Conservation (phyloP, 129 eudicot genomes). For the Heracleum sosnowskyi region DNA sequence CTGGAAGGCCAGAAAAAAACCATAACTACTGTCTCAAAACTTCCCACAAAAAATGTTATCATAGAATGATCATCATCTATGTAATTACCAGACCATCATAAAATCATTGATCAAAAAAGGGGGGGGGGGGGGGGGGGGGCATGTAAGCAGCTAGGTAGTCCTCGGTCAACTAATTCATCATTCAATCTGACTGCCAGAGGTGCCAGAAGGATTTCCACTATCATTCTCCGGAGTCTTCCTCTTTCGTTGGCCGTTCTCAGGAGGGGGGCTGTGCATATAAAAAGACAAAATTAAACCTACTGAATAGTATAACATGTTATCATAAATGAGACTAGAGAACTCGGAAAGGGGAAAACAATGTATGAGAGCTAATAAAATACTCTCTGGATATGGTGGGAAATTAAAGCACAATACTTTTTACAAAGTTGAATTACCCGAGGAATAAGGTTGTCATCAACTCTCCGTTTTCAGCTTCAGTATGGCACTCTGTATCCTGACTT, state of each 20-base stretch:
- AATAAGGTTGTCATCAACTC: slow-evolving; percentile 46
- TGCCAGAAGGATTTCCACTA: slow-evolving; percentile 20
- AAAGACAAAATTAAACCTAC: not conserved
- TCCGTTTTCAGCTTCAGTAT: slow-evolving; percentile 21
- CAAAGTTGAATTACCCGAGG: slow-evolving; percentile 36
- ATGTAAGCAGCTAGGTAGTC: not conserved
- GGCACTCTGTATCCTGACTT: slow-evolving; percentile 43
- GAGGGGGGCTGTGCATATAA: slow-evolving; percentile 24
- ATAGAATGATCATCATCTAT: not conserved
- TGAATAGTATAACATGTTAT: not conserved
- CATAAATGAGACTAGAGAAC: not conserved
- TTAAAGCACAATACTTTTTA: too few relatives aligned
- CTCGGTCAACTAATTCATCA: not conserved
- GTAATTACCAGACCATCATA: not conserved
- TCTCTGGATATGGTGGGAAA: not conserved
- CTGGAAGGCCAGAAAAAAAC: not conserved
- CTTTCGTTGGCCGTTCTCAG: slow-evolving; percentile 17
- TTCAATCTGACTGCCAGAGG: slow-evolving; percentile 20
- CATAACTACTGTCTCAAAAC: not conserved
- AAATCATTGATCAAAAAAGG: not conserved
- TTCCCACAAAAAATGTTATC: not conserved
- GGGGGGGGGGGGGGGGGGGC: not conserved
- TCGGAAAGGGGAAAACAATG: not conserved
- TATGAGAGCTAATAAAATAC: not conserved
- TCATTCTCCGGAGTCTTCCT: slow-evolving; percentile 24